These are phyloP conservation scores for Podospora pseudopauciseta DNA, from an alignment of 495 filamentous ascomycete species.

Conservation along the genomic window DNA sequence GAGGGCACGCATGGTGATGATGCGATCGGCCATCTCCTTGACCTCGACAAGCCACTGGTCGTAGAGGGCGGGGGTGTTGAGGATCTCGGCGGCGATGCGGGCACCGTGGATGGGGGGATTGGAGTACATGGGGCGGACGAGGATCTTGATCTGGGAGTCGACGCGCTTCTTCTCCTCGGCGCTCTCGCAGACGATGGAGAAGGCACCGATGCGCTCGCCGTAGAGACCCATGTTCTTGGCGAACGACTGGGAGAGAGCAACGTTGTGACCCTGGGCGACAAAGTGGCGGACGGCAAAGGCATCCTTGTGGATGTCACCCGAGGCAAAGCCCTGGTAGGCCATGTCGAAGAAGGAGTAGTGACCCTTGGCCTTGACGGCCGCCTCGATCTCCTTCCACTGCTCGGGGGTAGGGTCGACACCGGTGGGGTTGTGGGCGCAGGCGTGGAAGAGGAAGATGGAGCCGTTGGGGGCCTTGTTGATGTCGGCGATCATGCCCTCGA, in stretches of 20 bases:
- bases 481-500: constrained; percentile 87
- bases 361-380: constrained; percentile 80
- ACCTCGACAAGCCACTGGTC: constrained; percentile 94
- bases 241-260: constrained; percentile 88
- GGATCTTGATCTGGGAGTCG: constrained; percentile 97
- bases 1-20: constrained; percentile 93
- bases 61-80: constrained; percentile 83
- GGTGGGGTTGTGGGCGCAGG: constrained; percentile 98
- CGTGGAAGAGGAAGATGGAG: constrained; percentile 89
- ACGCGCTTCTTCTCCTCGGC: constrained; percentile 92
- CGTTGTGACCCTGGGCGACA: constrained; percentile 84
- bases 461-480: constrained; percentile 83
- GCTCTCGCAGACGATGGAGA: constrained; percentile 82
- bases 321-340: constrained; percentile 99
- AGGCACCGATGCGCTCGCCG: constrained; percentile 95
- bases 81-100: constrained; percentile 86
- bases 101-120: constrained; percentile 97
- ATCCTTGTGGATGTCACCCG: constrained; percentile 84
- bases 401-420: constrained; percentile 89
- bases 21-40: constrained; percentile 98
- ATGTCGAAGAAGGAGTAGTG: constrained; percentile 99
- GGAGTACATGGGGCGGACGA: constrained; percentile 95
- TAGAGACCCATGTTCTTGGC: constrained; percentile 99
- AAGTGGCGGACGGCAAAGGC: constrained; percentile 92
- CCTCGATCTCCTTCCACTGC: constrained; percentile 91